Percentiles rank a stretch among this genome's conserved stretches.
Conservation (phyloP, 768 basidiomycete species). For the Xerocomellus amylosporus region DNA sequence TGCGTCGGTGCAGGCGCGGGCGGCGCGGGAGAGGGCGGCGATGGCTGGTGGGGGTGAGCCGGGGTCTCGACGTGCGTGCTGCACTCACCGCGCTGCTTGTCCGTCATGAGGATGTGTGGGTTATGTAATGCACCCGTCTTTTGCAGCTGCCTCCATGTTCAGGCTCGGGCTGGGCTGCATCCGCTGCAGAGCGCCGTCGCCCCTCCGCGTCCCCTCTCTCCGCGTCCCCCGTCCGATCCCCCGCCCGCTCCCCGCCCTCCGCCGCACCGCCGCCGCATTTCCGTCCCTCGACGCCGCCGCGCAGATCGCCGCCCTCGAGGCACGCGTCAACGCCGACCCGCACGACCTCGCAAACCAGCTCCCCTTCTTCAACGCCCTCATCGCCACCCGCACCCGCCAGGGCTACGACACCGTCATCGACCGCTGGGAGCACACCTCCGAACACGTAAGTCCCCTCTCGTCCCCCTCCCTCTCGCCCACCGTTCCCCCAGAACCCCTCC, state of each 20-base stretch:
- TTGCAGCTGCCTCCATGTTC: neutral
- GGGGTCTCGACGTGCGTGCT: too few species aligned
- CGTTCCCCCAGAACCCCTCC: conserved; percentile 49
- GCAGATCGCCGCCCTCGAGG: conserved; percentile 69
- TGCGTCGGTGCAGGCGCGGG: conserved; percentile 23
- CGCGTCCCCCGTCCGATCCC: neutral
- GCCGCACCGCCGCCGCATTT: neutral
- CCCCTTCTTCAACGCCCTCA: conserved; percentile 62
- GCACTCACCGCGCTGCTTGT: too few species aligned
- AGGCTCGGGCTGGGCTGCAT: neutral
- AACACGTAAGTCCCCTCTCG: conserved; percentile 60
- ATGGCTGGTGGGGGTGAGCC: conserved; percentile 5
- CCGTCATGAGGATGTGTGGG: too few species aligned
- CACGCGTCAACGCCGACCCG: conserved; percentile 72
- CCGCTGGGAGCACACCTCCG: conserved; percentile 80
- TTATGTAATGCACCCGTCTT: neutral
- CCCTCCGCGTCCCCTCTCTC: neutral
- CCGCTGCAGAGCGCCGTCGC: neutral
- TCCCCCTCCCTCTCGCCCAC: conserved; percentile 1
- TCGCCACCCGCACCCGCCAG: conserved; percentile 60
- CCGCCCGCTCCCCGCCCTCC: neutral
- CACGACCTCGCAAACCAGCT: conserved; percentile 69
- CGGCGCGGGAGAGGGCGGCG: conserved; percentile 8
- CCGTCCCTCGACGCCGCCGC: conserved; percentile 65
- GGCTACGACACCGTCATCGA: conserved; percentile 71